A percentile compares a stretch with the other conserved stretches of the same genome.
phyloP scores from a whole-genome alignment of 345 rosid species.

The Eucalyptus tenuipes region DNA sequence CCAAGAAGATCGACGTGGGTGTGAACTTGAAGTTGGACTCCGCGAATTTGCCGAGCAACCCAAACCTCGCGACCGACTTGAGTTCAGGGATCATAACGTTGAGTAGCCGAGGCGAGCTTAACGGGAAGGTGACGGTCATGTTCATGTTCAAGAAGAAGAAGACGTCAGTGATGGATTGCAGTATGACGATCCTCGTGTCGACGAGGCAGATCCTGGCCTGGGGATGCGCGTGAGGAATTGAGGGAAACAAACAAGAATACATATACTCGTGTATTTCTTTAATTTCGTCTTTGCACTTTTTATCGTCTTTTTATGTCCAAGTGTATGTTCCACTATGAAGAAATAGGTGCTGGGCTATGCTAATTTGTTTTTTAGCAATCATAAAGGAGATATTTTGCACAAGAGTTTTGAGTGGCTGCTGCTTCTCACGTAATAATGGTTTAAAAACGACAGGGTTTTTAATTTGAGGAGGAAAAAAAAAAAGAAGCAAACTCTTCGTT shows the following conservation, averaged over 20 bases:
- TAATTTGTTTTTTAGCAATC: neutral
- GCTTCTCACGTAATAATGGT: neutral
- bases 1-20: neutral
- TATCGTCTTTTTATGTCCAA: fast-evolving
- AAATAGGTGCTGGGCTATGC: neutral
- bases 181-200: neutral
- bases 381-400: neutral
- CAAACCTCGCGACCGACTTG: neutral
- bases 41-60: neutral
- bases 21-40: neutral
- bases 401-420: neutral
- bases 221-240: neutral
- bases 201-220: neutral
- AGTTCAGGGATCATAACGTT: neutral
- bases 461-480: neutral
- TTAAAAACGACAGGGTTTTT: neutral
- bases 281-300: neutral
- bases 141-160: constrained; percentile 7
- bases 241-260: neutral
- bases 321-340: neutral
- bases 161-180: constrained; percentile 1
- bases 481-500: no score
- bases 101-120: neutral
- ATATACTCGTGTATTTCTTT: neutral
- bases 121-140: neutral